phyloP scores from a whole-genome alignment of 2,329 filamentous ascomycete species.

The Pseudocercospora cruenta region DNA sequence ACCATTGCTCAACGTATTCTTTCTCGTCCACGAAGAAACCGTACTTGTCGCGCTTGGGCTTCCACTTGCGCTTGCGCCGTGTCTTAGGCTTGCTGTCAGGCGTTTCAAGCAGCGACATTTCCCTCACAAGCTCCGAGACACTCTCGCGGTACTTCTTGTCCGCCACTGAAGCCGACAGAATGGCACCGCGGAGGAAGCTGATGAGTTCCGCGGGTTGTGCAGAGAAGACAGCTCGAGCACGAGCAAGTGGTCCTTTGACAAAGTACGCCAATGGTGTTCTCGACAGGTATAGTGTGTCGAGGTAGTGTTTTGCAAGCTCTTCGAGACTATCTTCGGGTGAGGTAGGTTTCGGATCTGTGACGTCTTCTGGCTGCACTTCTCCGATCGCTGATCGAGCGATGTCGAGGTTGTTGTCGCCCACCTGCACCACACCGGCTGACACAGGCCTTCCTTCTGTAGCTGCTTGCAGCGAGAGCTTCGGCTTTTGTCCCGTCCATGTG shows the following conservation, averaged over 20 bases:
- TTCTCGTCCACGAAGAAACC: slow-evolving; percentile 71
- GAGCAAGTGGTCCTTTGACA: slow-evolving; percentile 77
- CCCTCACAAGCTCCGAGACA: slow-evolving; percentile 66
- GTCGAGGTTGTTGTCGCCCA: background rate
- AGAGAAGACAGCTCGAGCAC: slow-evolving; percentile 72
- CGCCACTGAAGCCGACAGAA: slow-evolving; percentile 56
- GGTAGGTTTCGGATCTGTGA: background rate
- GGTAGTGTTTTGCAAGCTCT: slow-evolving; percentile 41
- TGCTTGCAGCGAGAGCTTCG: slow-evolving; percentile 7
- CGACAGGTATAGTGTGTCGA: slow-evolving; percentile 52
- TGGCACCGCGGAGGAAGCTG: slow-evolving; percentile 62
- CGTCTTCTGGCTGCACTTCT: background rate
- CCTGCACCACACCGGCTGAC: slow-evolving; percentile 8
- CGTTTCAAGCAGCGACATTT: slow-evolving; percentile 41
- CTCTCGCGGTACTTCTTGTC: slow-evolving; percentile 81
- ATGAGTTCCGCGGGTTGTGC: slow-evolving; percentile 66
- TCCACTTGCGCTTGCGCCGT: slow-evolving; percentile 63
- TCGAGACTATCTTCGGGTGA: slow-evolving; percentile 29
- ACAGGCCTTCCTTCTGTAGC: background rate
- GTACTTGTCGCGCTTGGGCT: slow-evolving; percentile 66
- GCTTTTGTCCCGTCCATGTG: background rate
- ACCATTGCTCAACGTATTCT: slow-evolving; percentile 69
- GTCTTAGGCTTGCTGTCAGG: slow-evolving; percentile 34
- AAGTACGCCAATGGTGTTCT: slow-evolving; percentile 81
- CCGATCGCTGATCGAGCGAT: background rate